A percentile compares a stretch with the other conserved stretches of the same genome.
Conservation (phyloP, 768 basidiomycete genomes). For the Lentinus tigrinus region DNA sequence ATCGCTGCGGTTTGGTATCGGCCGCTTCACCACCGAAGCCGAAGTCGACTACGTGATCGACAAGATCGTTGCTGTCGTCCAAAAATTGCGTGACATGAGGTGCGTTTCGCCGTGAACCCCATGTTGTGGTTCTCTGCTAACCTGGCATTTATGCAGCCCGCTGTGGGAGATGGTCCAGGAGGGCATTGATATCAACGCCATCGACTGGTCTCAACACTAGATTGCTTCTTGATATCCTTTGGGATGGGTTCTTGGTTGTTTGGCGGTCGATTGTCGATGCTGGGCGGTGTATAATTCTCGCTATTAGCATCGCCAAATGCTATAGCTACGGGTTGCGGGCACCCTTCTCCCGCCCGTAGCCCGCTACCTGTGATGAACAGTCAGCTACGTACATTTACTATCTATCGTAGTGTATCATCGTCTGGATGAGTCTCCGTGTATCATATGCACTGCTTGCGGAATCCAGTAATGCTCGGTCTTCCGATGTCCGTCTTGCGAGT, state of each 20-base stretch:
- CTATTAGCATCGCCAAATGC: neutral
- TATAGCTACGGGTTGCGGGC: neutral
- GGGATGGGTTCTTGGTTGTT: neutral
- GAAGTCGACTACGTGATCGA: conserved; percentile 94
- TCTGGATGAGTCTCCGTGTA: conserved; percentile 16
- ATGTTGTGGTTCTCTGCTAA: neutral
- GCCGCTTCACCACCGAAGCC: conserved; percentile 95
- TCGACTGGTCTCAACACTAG: conserved; percentile 84
- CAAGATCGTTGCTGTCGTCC: conserved; percentile 86
- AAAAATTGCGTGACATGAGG: conserved; percentile 92
- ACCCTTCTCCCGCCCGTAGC: neutral
- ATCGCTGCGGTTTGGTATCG: conserved; percentile 94
- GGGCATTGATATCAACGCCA: conserved; percentile 92
- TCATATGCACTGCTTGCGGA: conserved; percentile 3
- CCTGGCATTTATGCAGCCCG: conserved; percentile 49
- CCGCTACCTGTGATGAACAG: neutral
- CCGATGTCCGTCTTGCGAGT: neutral
- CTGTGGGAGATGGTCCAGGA: conserved; percentile 99
- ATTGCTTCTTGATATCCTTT: conserved; percentile 6
- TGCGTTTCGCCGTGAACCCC: conserved; percentile 28
- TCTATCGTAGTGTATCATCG: conserved; percentile 10
- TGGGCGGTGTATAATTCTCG: neutral
- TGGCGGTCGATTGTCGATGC: neutral
- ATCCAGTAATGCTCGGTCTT: conserved; percentile 13
- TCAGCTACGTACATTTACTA: neutral